Evolutionary conservation across 177 flowering plant species (phyloP).

Genomic region (Vitis hybrid): DNA sequence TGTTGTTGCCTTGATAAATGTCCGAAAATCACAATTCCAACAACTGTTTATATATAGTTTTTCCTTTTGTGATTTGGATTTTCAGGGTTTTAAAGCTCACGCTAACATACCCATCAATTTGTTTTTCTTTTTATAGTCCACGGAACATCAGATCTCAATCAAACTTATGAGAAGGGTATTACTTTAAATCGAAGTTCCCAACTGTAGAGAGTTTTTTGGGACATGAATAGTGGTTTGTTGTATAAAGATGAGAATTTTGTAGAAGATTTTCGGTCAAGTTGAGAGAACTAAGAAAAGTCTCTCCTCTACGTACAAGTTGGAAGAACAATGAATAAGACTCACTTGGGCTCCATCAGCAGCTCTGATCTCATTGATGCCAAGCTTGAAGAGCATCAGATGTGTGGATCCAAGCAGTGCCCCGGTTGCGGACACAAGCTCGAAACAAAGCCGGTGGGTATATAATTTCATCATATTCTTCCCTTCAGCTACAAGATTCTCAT

Average conservation of each 20-base stretch:
- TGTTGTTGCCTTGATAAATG: neutral
- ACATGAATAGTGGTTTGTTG: slow-evolving; percentile 16
- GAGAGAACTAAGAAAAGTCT: slow-evolving; percentile 10
- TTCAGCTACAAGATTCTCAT: slow-evolving; percentile 16
- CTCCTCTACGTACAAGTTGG: neutral
- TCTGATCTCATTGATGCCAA: slow-evolving; percentile 88
- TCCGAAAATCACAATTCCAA: too few species aligned
- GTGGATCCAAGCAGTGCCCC: slow-evolving; percentile 93
- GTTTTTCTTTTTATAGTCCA: neutral
- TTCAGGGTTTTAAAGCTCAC: neutral
- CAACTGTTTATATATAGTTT: too few species aligned
- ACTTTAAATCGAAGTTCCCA: neutral
- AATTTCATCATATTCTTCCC: slow-evolving; percentile 22
- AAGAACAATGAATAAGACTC: slow-evolving; percentile 50
- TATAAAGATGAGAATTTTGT: slow-evolving; percentile 4
- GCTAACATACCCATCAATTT: slow-evolving; percentile 3
- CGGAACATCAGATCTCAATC: slow-evolving; percentile 15
- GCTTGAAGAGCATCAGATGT: slow-evolving; percentile 89
- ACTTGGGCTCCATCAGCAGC: slow-evolving; percentile 51
- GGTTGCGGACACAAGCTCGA: slow-evolving; percentile 94
- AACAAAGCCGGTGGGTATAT: slow-evolving; percentile 68
- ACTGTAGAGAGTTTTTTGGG: neutral
- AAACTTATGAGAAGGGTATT: neutral
- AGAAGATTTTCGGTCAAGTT: slow-evolving; percentile 9
- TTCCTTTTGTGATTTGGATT: slow-evolving; percentile 20